These are phyloP conservation scores for Acanthamoeba lenticulata DNA, from an alignment of 208 protist genomes.

Conservation along the genomic window DNA sequence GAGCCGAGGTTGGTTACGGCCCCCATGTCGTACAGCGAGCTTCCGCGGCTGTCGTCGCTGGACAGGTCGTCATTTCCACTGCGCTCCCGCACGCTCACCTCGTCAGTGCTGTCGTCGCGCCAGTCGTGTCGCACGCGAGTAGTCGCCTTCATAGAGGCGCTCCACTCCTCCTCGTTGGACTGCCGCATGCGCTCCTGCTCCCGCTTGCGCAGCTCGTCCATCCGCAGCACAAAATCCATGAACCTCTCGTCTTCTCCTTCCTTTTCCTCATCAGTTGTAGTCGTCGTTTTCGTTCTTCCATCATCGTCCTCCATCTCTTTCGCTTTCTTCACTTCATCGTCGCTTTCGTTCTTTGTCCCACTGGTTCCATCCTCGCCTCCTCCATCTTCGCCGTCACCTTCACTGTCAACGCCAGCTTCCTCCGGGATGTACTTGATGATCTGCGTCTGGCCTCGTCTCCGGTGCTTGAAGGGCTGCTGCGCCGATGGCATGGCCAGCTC, in stretches of 20 bases:
- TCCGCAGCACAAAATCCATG: neutral
- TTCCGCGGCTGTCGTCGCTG: neutral
- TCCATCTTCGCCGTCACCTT: neutral
- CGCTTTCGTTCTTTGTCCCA: neutral
- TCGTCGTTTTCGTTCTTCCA: neutral
- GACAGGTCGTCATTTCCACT: neutral
- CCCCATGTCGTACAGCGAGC: neutral
- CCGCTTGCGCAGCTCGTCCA: neutral
- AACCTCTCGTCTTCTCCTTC: neutral
- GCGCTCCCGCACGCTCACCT: neutral
- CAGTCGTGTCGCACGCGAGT: neutral
- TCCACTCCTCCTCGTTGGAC: neutral
- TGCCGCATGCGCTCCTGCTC: neutral
- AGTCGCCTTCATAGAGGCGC: neutral
- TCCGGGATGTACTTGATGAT: conserved; percentile 28
- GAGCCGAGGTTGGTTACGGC: neutral
- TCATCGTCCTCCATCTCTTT: neutral
- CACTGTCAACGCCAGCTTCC: neutral
- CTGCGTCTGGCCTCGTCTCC: neutral
- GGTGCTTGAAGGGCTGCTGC: neutral
- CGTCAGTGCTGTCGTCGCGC: neutral
- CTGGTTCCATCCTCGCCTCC: neutral
- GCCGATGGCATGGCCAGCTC: neutral
- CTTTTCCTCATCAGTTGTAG: neutral
- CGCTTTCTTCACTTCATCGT: neutral